Percentiles rank a stretch among this genome's conserved stretches.
Conservation (phyloP, 495 filamentous ascomycete species). For the Filosporella fistucella region DNA sequence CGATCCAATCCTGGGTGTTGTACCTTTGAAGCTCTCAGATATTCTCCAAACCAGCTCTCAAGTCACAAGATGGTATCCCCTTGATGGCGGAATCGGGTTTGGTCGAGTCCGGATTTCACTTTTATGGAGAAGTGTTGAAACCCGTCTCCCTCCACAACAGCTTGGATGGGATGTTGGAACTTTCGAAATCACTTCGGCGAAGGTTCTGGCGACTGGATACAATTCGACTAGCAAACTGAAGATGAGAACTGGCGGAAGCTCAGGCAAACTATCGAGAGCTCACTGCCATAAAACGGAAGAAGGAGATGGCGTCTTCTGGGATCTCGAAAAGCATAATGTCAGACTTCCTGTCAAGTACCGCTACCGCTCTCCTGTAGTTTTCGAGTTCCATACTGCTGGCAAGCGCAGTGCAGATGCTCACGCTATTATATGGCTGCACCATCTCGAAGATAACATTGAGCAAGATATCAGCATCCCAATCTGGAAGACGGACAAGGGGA, state of each 20-base stretch:
- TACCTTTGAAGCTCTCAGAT: conserved; percentile 82
- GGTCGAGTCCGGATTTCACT: conserved; percentile 87
- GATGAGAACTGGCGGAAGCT: conserved; percentile 80
- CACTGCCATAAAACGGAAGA: conserved; percentile 51
- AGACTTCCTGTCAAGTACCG: conserved; percentile 83
- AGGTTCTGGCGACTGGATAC: conserved; percentile 57
- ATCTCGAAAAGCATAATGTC: conserved; percentile 56
- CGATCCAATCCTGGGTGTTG: conserved; percentile 88
- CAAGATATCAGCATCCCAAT: conserved; percentile 77
- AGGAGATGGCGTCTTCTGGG: conserved; percentile 61
- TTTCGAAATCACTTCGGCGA: conserved; percentile 74
- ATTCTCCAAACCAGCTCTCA: conserved; percentile 82
- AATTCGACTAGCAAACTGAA: conserved; percentile 58
- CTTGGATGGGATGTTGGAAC: conserved; percentile 93
- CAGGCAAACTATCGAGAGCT: conserved; percentile 59
- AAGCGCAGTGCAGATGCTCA: conserved; percentile 70
- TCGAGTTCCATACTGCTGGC: conserved; percentile 67
- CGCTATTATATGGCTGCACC: conserved; percentile 79
- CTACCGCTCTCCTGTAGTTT: conserved; percentile 81
- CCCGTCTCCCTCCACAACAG: conserved; percentile 72
- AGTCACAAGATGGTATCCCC: conserved; percentile 55
- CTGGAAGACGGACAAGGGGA: conserved; percentile 70
- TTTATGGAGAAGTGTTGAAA: conserved; percentile 81
- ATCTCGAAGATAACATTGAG: conserved; percentile 74
- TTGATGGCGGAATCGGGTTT: conserved; percentile 67